phyloP scores from a whole-genome alignment of 352 stramenopile genomes.

The Pythium insidiosum region DNA sequence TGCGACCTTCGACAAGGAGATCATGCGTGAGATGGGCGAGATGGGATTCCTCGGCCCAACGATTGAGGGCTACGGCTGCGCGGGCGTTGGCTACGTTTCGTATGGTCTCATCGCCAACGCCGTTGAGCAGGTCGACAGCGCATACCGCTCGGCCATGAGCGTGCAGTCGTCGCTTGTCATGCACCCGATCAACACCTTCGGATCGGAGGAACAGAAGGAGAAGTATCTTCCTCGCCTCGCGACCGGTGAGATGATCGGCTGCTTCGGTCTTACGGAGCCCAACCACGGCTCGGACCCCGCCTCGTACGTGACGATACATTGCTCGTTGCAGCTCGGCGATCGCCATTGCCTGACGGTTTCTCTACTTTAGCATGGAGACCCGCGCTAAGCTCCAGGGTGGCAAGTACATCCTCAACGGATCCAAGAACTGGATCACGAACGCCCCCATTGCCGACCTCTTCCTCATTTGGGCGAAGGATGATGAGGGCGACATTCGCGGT shows the following conservation, averaged over 20 bases:
- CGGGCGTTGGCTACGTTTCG: conserved; percentile 92
- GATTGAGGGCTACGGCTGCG: conserved; percentile 93
- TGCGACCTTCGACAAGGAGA: conserved; percentile 89
- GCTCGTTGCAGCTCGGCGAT: no score
- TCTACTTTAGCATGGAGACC: no score
- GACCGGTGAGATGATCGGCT: conserved; percentile 93
- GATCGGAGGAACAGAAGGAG: conserved; percentile 93
- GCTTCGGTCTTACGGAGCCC: conserved; percentile 97
- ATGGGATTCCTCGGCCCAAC: conserved; percentile 94
- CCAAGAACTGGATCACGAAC: conserved; percentile 97
- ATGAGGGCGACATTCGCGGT: conserved; percentile 90
- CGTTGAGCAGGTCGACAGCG: conserved; percentile 95
- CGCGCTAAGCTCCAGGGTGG: conserved; percentile 77
- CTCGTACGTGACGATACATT: no score
- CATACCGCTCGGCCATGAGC: conserved; percentile 96
- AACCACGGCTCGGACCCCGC: conserved; percentile 96
- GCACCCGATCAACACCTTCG: conserved; percentile 97
- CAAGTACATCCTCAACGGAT: conserved; percentile 95
- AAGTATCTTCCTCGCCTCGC: conserved; percentile 94
- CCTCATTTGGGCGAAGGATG: conserved; percentile 96
- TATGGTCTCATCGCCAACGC: conserved; percentile 97
- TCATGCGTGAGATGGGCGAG: conserved; percentile 93
- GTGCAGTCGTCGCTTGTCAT: conserved; percentile 98
- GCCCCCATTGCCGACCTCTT: conserved; percentile 96
- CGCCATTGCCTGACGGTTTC: no score